These are phyloP conservation scores for Boletus eberwhitei DNA, from an alignment of 768 basidiomycete genomes.

Conservation along the genomic window DNA sequence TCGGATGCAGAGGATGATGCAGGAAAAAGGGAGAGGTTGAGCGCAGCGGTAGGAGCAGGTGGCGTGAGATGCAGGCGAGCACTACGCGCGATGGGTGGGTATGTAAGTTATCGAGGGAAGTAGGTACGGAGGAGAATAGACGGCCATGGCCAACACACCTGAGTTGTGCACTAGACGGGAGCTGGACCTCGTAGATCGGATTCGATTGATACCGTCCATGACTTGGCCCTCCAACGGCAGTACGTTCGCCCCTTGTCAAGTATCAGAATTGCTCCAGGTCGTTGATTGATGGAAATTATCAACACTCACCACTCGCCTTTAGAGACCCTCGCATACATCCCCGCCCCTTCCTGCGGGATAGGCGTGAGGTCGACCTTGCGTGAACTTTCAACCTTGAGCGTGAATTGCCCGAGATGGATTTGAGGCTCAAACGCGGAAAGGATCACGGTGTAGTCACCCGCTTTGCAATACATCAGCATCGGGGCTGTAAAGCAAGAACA, in stretches of 20 bases:
- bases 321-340: conserved; percentile 73
- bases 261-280: neutral
- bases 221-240: conserved; percentile 68
- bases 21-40: conserved; percentile 62
- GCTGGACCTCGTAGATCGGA: conserved; percentile 62
- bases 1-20: conserved; percentile 15
- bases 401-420: conserved; percentile 60
- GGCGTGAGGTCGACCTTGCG: conserved; percentile 55
- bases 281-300: neutral
- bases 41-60: conserved; percentile 39
- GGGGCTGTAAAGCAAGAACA: neutral
- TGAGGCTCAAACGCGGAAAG: conserved; percentile 79
- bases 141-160: conserved; percentile 41
- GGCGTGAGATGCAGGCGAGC: conserved; percentile 64
- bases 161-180: conserved; percentile 51
- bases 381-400: conserved; percentile 60
- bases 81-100: conserved; percentile 34
- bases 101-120: conserved; percentile 3
- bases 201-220: conserved; percentile 63
- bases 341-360: conserved; percentile 85
- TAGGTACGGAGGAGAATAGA: conserved; percentile 23
- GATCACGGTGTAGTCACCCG: conserved; percentile 79
- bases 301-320: conserved; percentile 69
- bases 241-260: conserved; percentile 46
- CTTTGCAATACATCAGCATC: conserved; percentile 14